A percentile compares a stretch with the other conserved stretches of the same genome.
Evolutionary conservation across 164 flowering plant species (phyloP).

Genomic region (Kalanchoe fedtschenkoi): DNA sequence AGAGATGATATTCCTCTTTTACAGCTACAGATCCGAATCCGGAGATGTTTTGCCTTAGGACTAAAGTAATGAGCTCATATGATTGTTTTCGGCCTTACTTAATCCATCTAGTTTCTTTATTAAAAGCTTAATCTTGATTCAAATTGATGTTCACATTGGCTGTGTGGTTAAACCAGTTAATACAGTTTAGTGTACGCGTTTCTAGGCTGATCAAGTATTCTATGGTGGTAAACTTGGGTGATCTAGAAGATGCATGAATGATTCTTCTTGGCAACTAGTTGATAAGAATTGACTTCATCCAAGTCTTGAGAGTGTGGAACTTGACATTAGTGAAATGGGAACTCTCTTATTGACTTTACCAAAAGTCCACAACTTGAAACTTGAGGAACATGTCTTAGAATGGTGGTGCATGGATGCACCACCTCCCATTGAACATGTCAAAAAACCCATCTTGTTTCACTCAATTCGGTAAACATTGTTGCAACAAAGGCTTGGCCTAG

Average conservation of each 20-base stretch:
- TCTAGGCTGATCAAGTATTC: not conserved
- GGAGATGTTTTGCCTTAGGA: not conserved
- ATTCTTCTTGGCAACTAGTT: not conserved
- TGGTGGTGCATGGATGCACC: not conserved
- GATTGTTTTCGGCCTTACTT: not conserved
- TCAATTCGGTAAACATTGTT: slow-evolving; percentile 1
- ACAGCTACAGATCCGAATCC: slow-evolving; percentile 2
- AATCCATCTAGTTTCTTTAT: not conserved
- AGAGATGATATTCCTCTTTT: not conserved
- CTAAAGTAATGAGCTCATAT: not conserved
- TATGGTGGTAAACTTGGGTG: not conserved
- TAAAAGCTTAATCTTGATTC: not conserved
- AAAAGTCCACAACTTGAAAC: not conserved
- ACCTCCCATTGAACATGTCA: not conserved
- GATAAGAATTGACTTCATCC: not conserved
- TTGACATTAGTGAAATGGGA: too few relatives aligned
- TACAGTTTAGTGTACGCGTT: not conserved
- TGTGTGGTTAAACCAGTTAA: too few relatives aligned
- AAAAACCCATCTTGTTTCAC: not conserved
- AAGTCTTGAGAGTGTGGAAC: too few relatives aligned
- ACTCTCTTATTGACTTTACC: not conserved
- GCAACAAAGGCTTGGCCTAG: not conserved
- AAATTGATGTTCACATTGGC: not conserved
- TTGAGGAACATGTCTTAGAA: not conserved
- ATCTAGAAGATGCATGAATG: not conserved